Conservation (phyloP, 1,139 yeast genomes). For the Protomyces pachydermus region DNA sequence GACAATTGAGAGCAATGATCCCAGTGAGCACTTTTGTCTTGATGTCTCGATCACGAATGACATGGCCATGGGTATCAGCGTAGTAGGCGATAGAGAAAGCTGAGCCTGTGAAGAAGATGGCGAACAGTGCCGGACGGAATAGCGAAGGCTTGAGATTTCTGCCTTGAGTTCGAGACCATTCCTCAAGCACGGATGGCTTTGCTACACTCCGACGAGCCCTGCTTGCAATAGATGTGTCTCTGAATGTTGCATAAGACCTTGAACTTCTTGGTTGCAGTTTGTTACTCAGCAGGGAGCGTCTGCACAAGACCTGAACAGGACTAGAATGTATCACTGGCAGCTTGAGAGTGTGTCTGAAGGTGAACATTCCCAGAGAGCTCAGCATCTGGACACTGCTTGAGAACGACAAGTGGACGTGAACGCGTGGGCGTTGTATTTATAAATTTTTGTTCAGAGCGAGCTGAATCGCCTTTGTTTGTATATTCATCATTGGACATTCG, state of each 20-base stretch:
- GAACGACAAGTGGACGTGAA: too few species aligned
- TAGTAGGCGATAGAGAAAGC: slow-evolving; percentile 11
- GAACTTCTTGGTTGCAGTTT: too few species aligned
- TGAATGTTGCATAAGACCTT: neutral
- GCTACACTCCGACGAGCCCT: neutral
- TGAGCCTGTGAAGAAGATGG: slow-evolving; percentile 9
- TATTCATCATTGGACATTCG: neutral
- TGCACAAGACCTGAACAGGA: too few species aligned
- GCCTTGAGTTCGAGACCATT: too few species aligned
- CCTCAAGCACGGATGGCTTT: neutral
- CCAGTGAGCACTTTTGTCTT: slow-evolving; percentile 1
- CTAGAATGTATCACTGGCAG: too few species aligned
- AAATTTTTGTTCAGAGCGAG: too few species aligned
- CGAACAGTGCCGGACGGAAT: slow-evolving; percentile 1
- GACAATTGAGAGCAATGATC: slow-evolving; percentile 10
- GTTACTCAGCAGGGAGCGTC: too few species aligned
- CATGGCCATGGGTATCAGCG: neutral
- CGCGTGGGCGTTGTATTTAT: too few species aligned
- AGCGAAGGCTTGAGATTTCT: neutral
- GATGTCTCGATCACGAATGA: neutral
- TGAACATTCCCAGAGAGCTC: too few species aligned
- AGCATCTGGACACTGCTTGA: too few species aligned
- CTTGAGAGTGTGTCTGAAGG: too few species aligned
- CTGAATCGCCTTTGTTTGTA: too few species aligned
- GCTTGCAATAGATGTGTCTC: neutral